Base-by-base conservation (phyloP, 2,329 filamentous ascomycete genomes). In the Pyricularia grisea region DNA sequence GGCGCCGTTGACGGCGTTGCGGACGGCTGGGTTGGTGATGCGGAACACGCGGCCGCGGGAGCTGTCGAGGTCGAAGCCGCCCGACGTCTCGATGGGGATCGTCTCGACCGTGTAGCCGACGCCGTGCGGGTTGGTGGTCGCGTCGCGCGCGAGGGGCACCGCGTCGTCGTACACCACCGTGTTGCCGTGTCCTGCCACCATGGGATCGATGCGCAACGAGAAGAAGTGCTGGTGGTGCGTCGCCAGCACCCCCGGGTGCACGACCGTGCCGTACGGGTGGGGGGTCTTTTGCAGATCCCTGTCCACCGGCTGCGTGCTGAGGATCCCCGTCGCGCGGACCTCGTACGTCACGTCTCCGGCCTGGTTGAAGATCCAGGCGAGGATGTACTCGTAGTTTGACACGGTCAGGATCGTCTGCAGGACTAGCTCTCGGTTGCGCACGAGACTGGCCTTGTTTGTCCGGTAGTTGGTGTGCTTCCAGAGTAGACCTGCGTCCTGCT, bases 171-270 rank as follows among this genome's bases (percentile, higher is more conserved):
- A 70, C 2, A 77, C 74, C 2, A 88, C 76, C 0, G 85, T 84
- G 75, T 90, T 90, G 1, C 77, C 74, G 72, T 84, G 79, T 0
- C 87, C 87, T 72, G 90, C 87, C 60, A 90, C 80, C 3, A 86
- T 85, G 0, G 88, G 87, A 72, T 92, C 89, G 67, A 92, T 85
- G 1, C 89, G 83, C 60, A 88, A 77, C 28, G 81, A 84, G 75
- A 92, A 91, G 64, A 92, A 82, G 77, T 92, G 90, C 75, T 92
- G 90, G 72, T 92, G 89, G 76, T 90, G 88, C 70, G 88, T 87
- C 0, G 89, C 90, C 2, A 91, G 78, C 0, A 88, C 85, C 0
- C 89, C 89, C 0, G 87, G 84, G 0, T 83, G 81, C 3, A 92
- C 89, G 0, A 90, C 80, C 69, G 86, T 90, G 28, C 88, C 88